A percentile compares a stretch with the other conserved stretches of the same genome.
phyloP scores from a whole-genome alignment of 2,329 filamentous ascomycete species.

The Venturia pyrina region DNA sequence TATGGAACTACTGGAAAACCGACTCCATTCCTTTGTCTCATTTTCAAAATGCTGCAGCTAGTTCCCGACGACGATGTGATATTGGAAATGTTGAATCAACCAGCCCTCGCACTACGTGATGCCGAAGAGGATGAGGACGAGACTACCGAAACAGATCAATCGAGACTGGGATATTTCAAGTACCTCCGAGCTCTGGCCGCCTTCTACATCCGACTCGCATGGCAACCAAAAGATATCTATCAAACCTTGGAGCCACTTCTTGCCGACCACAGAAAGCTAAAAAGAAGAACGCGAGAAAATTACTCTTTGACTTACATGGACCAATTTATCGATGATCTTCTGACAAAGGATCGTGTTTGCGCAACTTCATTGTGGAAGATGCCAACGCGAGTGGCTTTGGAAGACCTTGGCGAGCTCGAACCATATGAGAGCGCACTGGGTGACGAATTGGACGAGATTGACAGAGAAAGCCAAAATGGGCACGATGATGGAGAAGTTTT shows the following conservation, averaged over 20 bases:
- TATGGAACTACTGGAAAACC: constrained; percentile 77
- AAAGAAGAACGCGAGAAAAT: constrained; percentile 62
- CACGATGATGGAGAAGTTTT: not conserved
- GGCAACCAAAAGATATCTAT: constrained; percentile 73
- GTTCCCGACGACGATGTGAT: constrained; percentile 71
- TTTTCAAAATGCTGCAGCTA: constrained; percentile 88
- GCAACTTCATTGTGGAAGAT: constrained; percentile 89
- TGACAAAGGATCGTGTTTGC: constrained; percentile 82
- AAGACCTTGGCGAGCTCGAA: constrained; percentile 82
- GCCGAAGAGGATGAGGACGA: constrained; percentile 55
- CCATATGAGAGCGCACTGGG: constrained; percentile 75
- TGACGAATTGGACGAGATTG: constrained; percentile 52
- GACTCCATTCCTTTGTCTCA: constrained; percentile 84
- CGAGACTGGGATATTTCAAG: constrained; percentile 40
- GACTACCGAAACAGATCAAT: constrained; percentile 13
- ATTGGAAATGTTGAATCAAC: constrained; percentile 59
- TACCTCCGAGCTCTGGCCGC: constrained; percentile 83
- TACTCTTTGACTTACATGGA: constrained; percentile 75
- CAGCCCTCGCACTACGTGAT: constrained; percentile 45
- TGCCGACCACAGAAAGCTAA: constrained; percentile 73
- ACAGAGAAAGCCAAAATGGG: constrained; percentile 17
- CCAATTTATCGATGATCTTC: constrained; percentile 84
- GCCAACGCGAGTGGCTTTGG: constrained; percentile 68
- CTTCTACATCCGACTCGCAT: constrained; percentile 88
- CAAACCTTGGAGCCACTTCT: constrained; percentile 70